Evolutionary conservation across 2,329 filamentous ascomycete species (phyloP), one percentile per base, ranked within the genome.

Genomic region (Fusarium foetens): DNA sequence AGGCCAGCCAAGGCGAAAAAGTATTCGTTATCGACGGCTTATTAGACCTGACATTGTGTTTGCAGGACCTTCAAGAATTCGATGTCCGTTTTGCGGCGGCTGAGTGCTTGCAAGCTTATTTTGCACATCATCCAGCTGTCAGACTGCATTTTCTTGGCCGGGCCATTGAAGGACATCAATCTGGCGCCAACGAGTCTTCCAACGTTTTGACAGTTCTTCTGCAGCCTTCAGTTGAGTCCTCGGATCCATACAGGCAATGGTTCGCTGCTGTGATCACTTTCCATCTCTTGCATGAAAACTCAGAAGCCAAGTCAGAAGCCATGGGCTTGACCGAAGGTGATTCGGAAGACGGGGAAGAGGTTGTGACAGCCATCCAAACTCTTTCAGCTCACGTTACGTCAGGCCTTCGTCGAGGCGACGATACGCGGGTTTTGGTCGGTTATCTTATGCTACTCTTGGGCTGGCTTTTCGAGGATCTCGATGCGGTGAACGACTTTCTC

Each of bases 21-120:
- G 90, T 95, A 38, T 97, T 97, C 81, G 94, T 99, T 35, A 97
- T 99, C 76, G 95, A 98, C 80, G 96, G 94, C 3, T 85, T 99
- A 23, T 86, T 99, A 52, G 94, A 98, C 75, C 84, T 98, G 46
- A 91, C 92, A 0, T 85, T 99, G 13, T 91, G 91, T 62, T 85
- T 92, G 27, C 87, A 91, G 35, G 84, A 91, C 1, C 83, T 89
- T 25, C 87, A 91, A 58, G 86, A 93, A 39, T 93, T 97, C 74
- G 92, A 97, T 80, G 86, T 95, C 41, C 91, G 96, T 29, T 89
- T 94, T 77, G 93, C 95, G 25, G 94, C 94, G 27, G 96, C 93
- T 79, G 92, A 95, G 76, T 97, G 95, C 77, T 89, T 99, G 68
- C 95, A 97, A 80, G 94, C 96, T 5, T 99, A 99, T 81, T 94